Evolutionary conservation across 306 rosid species (phyloP), one percentile per base, ranked within the genome.

Genomic region (Begonia masoniana): DNA sequence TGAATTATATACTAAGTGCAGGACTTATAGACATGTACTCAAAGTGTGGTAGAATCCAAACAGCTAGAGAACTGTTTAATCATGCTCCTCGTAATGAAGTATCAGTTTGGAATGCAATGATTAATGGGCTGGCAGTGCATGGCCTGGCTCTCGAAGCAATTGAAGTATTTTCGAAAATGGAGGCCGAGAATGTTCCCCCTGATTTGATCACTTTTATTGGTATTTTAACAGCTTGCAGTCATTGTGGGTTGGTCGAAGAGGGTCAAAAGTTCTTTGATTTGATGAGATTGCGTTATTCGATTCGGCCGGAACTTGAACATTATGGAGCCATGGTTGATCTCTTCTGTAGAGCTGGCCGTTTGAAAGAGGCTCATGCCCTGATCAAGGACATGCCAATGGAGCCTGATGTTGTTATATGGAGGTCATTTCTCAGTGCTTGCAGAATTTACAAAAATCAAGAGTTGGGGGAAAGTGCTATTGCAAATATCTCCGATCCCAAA

Each of bases 321-420:
- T 80, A 75, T 50, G 88, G 94, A 15, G 71, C 78, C 63, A 75
- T 84, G 85, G 83, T 78, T 66, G 94, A 84, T 73, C 79, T 84
- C 52, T 68, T 78, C 54, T 78, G 88, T 49, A 67, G 88, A 54
- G 80, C 79, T 4, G 94, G 88, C 67, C 66, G 63, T 46, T 60
- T 78, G 56, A 77, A 84, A 45, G 83, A 84, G 49, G 85, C 88
- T 13, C 64, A 64, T 73, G 74, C 48, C 10, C 43, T 78, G 47
- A 69, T 78, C 47, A 74, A 64, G 68, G 60, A 9, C 8, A 84
- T 84, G 94, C 71, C 69, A 5, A 64, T 84, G 67, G 70, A 84
- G 61, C 83, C 94, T 9, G 88, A 84, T 73, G 68, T 75, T 66
- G 76, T 78, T 58, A 78, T 78, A 46, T 84, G 88, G 88, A 77